These are phyloP conservation scores for Tricholoma furcatifolium DNA, from an alignment of 768 basidiomycete genomes.

Conservation along the genomic window DNA sequence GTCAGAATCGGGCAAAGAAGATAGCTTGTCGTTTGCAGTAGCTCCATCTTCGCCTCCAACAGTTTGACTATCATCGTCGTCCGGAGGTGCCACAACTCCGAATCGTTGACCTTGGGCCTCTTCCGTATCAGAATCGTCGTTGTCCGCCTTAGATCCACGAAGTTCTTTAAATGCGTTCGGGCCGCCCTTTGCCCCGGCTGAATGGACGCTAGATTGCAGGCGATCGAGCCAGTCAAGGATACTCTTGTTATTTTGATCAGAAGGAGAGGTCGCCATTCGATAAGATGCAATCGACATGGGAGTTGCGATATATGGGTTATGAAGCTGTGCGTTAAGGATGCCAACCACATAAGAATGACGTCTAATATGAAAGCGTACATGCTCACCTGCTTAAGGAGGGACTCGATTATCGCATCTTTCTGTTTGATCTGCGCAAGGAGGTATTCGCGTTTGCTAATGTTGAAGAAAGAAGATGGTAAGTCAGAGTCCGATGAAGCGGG, in stretches of 20 bases:
- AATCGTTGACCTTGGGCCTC: slow-evolving; percentile 26
- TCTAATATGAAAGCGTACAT: neutral
- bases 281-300: slow-evolving; percentile 80
- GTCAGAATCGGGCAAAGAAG: slow-evolving; percentile 62
- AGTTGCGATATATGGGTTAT: slow-evolving; percentile 79
- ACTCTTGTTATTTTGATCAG: slow-evolving; percentile 65
- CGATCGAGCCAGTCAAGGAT: slow-evolving; percentile 78
- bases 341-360: neutral
- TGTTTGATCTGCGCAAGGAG: slow-evolving; percentile 83
- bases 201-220: slow-evolving; percentile 58
- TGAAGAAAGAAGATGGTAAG: slow-evolving; percentile 35
- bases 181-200: slow-evolving; percentile 41
- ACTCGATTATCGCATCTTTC: slow-evolving; percentile 86
- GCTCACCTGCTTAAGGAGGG: slow-evolving; percentile 75
- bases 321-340: slow-evolving; percentile 44
- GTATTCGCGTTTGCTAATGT: slow-evolving; percentile 78
- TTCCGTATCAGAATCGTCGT: slow-evolving; percentile 44
- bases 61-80: slow-evolving; percentile 25
- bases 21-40: slow-evolving; percentile 43
- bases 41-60: slow-evolving; percentile 32
- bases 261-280: slow-evolving; percentile 73
- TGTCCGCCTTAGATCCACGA: slow-evolving; percentile 28
- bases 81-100: slow-evolving; percentile 19
- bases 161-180: slow-evolving; percentile 45
- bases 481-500: slow-evolving; percentile 34